Base-by-base conservation (phyloP, 2,329 filamentous ascomycete genomes). In the Fonsecaea erecta region DNA sequence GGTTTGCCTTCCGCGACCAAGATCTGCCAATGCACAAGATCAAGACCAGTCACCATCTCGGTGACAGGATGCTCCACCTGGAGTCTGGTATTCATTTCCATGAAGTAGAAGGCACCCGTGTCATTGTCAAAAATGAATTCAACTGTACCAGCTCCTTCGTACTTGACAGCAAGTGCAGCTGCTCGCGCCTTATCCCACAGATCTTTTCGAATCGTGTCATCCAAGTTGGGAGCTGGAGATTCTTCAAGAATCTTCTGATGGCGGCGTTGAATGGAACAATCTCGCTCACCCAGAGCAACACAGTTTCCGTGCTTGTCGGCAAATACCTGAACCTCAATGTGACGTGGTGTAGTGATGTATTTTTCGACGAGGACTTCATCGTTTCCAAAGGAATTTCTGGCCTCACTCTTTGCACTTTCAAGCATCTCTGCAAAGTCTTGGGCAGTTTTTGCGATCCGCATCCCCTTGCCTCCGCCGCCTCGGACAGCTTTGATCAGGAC, bases 51-150 rank as follows among this genome's bases (percentile, higher is more conserved):
- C 1, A 91, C 87, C 83, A 90, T 88, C 75, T 93, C 90, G 0
- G 89, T 98, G 21, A 98, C 95, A 0, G 95, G 95, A 74, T 99
- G 95, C 79, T 99, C 95, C 56, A 99, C 95, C 78, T 99, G 95
- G 21, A 99, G 82, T 58, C 95, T 85, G 0, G 95, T 89, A 74
- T 89, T 89, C 86, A 89, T 89, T 72, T 89, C 87, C 87, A 89
- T 89, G 77, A 89, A 89, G 77, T 87, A 89, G 77, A 89, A 89
- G 51, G 88, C 80, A 40, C 85, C 85, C 2, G 81, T 83, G 61
- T 89, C 87, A 68, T 88, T 89, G 75, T 89, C 87, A 71, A 89
- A 88, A 69, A 89, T 89, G 74, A 89, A 89, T 69, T 89, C 87
- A 0, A 89, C 87, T 0, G 87, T 89, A 4, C 87, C 87, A 3